Evolutionary conservation across 139 green algal genomes (phyloP), one percentile per base, ranked within the genome.

Genomic region (Marvania coccoides): DNA sequence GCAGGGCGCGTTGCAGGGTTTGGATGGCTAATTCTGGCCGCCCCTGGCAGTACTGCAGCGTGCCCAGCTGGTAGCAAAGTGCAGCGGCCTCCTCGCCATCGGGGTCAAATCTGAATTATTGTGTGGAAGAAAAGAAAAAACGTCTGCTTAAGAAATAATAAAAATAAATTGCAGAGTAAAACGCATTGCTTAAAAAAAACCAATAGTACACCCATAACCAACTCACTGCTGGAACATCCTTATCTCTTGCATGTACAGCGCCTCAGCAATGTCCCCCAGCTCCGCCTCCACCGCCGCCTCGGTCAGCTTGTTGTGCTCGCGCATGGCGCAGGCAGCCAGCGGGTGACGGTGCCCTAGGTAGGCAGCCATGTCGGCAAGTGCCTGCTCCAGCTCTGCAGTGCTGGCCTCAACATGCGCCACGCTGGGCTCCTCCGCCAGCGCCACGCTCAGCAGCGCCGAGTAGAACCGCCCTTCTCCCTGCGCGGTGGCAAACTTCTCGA

Each of bases 21-120:
- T 42, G 26, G 5, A 58, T 30, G 0, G 69, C 69, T 4, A 33
- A 30, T 30, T 70, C 36, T 7, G 61, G 62, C 35, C 62, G 61
- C 26, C 57, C 69, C 53, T 64, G 54, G 24, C 60, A 53, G 30
- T 75, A 75, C 59, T 69, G 69, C 55, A 74, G 57, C 24, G 69
- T 75, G 47, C 60, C 69, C 14, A 38, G 36, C 36, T 75, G 58
- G 29, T 75, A 75, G 2, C 42, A 36, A 28, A 36, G 33, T 23
- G 62, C 46, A 0, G 60, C 60, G 28, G 63, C 35, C 9, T 69
- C 34, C 36, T 75, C 69, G 9, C 8, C 26, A 13, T 45, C 55
- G 56, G 10, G 7, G 29, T 35, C 60, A 14, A 9, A 31, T 28
- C n/a, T n/a, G n/a, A n/a, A n/a, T n/a, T n/a, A n/a, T n/a, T n/a